phyloP scores from a whole-genome alignment of 2,329 filamentous ascomycete species.

The Fusarium nelsonii region DNA sequence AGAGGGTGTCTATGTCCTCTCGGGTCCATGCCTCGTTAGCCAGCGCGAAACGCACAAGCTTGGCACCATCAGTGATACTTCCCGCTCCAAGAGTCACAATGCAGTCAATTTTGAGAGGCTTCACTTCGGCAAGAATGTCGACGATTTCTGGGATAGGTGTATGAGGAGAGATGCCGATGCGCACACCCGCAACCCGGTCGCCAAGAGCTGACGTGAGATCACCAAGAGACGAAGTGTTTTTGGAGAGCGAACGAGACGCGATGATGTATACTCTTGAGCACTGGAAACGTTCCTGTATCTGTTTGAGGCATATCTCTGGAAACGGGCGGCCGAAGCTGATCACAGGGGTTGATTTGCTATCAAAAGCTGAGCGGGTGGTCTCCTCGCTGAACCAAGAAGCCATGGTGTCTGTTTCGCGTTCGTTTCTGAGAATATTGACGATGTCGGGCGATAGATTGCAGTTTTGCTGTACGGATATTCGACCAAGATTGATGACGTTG shows the following conservation, averaged over 20 bases:
- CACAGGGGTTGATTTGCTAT: not conserved
- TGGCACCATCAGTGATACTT: slow-evolving; percentile 17
- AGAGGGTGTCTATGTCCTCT: slow-evolving; percentile 8
- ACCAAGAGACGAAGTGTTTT: not conserved
- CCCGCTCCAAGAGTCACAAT: slow-evolving; percentile 23
- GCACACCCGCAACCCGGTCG: not conserved
- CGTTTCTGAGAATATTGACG: not conserved
- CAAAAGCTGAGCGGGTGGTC: slow-evolving; percentile 1
- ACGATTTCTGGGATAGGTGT: slow-evolving; percentile 18
- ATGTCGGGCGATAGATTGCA: not conserved
- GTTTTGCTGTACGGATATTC: not conserved
- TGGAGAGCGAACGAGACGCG: slow-evolving; percentile 4
- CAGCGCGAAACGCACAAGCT: slow-evolving; percentile 12
- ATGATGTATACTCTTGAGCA: slow-evolving; percentile 4
- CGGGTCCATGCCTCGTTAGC: slow-evolving; percentile 7
- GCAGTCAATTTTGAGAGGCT: slow-evolving; percentile 15
- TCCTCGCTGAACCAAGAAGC: slow-evolving; percentile 4
- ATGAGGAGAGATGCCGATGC: slow-evolving; percentile 21
- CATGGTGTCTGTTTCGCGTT: not conserved
- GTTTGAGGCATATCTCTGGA: slow-evolving; percentile 2
- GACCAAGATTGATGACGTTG: not conserved
- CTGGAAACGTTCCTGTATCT: not conserved
- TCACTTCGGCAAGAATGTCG: slow-evolving; percentile 7
- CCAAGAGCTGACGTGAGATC: not conserved
- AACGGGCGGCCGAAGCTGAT: slow-evolving; percentile 11